Evolutionary conservation across 805 yeast genomes (phyloP), one percentile per base, ranked within the genome.

Genomic region (Lipomyces sp.): DNA sequence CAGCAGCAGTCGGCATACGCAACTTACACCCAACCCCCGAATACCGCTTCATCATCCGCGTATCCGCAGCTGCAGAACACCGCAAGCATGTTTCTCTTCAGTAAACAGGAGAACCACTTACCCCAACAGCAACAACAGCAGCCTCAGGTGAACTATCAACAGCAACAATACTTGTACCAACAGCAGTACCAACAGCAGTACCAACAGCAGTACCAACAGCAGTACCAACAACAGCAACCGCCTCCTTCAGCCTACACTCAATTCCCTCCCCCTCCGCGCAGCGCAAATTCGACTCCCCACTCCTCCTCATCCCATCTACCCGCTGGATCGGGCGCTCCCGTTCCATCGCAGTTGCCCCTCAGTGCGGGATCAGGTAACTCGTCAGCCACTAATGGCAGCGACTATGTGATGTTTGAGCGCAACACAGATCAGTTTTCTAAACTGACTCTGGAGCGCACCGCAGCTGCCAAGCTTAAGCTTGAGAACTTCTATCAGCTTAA

Each of bases 401-500:
- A 80, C 50, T 81, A 82, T 60, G 86, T 83, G 55, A 77, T 80
- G 61, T 84, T 89, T 69, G 88, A 83, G 59, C 78, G 96, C 51
- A 88, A 85, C 61, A 96, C 96, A 0, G 89, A 84, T 57, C 70
- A 77, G 61, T 75, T 88, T 61, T 77, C 85, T n/a, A 82, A 84
- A 59, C 63, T 75, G 5, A 76, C 93, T 0, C 95, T 85, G 61
- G 96, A 89, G 61, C 82, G 81, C 61, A 88, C 96, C 0, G 82
- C 95, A 0, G 86, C 91, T 1, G 81, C 86, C 39, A 88, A 87
- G 67, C 74, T 89, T 54, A 82, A 83, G 59, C 72, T 89, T 43
- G 96, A 89, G 65, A 87, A 87, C 64, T 86, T 80, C 65, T 89
- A 88, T 69, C 87, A 87, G 58, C 80, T 86, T 66, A 81, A 90